phyloP scores from a whole-genome alignment of 345 rosid genomes.

The Combretum micranthum region DNA sequence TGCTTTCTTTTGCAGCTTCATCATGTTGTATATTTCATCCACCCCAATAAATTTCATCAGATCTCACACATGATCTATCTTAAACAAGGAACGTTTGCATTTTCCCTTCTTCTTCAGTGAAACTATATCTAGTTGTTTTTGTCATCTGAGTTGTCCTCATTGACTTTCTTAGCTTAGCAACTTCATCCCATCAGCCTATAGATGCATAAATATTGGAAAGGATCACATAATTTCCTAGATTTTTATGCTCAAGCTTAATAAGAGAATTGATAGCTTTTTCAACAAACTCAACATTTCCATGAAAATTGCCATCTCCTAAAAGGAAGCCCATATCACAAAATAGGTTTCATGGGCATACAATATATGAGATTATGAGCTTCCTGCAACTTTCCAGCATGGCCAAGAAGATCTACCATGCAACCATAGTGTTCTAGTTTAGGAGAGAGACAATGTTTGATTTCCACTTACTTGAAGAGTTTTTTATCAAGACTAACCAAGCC shows the following conservation, averaged over 20 bases:
- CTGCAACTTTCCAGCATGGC: conserved; percentile 63
- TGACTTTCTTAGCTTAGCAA: conserved; percentile 56
- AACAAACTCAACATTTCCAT: no score
- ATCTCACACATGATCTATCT: conserved; percentile 52
- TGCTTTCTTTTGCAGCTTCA: no score
- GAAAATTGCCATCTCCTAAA: no score
- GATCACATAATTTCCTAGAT: conserved; percentile 69
- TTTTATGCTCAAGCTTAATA: conserved; percentile 63
- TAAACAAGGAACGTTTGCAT: conserved; percentile 61
- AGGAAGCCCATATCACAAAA: conserved; percentile 51
- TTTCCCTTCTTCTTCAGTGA: conserved; percentile 49
- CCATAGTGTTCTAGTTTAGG: no score
- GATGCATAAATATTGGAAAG: conserved; percentile 67
- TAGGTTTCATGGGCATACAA: conserved; percentile 72
- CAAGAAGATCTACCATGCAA: conserved; percentile 82
- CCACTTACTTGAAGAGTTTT: no score
- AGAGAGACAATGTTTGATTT: no score
- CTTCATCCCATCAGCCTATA: conserved; percentile 53
- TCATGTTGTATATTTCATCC: conserved; percentile 27
- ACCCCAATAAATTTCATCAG: conserved; percentile 42
- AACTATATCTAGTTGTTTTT: no score
- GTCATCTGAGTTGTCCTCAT: no score
- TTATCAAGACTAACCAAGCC: conserved; percentile 55
- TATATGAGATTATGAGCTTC: conserved; percentile 55
- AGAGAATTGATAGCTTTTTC: no score